Percentiles rank a stretch among this genome's conserved stretches.
These are phyloP conservation scores for Clitoria ternatea DNA, from an alignment of 306 rosid species.

Conservation along the genomic window DNA sequence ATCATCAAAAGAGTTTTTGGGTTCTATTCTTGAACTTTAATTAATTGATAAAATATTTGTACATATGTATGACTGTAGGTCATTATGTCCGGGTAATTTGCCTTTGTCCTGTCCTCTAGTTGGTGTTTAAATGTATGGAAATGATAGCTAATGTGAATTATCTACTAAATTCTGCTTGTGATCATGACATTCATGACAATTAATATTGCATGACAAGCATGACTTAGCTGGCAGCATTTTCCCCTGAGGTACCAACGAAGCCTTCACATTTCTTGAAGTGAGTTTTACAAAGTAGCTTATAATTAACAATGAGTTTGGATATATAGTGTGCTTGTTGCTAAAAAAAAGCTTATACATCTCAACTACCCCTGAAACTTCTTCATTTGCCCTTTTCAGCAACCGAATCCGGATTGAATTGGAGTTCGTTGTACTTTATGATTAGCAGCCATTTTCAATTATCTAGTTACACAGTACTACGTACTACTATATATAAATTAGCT, in stretches of 20 bases:
- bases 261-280: not conserved
- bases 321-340: no score
- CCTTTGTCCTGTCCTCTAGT: not conserved
- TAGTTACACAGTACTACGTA: not conserved
- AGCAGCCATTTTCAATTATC: not conserved
- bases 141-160: not conserved
- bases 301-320: not conserved
- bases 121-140: not conserved
- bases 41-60: not conserved
- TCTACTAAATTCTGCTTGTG: not conserved
- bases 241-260: not conserved
- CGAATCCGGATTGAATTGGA: not conserved
- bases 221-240: not conserved
- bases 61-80: not conserved
- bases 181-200: slow-evolving; percentile 14
- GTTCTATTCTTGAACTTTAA: not conserved
- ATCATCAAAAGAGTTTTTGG: not conserved
- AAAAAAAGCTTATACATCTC: not conserved
- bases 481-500: no score
- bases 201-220: not conserved
- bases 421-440: not conserved
- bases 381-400: not conserved
- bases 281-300: not conserved
- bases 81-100: not conserved
- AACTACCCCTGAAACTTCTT: not conserved